Percentiles rank a stretch among this genome's conserved stretches.
Evolutionary conservation across 2,329 filamentous ascomycete species (phyloP).

Genomic region (Septoria linicola): DNA sequence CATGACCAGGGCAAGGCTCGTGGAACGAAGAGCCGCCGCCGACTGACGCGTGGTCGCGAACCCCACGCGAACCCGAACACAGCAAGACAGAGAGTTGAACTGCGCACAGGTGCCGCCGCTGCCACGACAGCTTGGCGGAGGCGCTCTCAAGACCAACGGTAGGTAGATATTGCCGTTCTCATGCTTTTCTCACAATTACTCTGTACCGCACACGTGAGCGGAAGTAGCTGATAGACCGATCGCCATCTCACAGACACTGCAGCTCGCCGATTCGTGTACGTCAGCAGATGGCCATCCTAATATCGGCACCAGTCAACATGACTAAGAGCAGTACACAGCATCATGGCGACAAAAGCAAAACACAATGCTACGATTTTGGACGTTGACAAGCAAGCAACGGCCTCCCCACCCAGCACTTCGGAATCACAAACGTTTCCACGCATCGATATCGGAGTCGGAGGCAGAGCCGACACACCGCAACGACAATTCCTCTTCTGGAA

Average conservation of each 20-base stretch:
- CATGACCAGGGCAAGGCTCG: background rate
- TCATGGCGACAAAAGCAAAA: background rate
- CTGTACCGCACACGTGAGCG: background rate
- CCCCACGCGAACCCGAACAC: background rate
- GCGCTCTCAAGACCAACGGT: no score
- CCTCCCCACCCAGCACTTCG: background rate
- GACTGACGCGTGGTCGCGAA: constrained; percentile 1
- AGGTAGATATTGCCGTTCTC: no score
- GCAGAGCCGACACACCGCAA: background rate
- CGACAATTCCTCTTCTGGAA: constrained; percentile 69
- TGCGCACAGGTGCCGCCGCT: background rate
- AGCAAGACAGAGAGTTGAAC: background rate
- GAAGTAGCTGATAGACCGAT: background rate
- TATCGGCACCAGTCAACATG: background rate
- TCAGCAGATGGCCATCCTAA: background rate
- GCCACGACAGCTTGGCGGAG: background rate
- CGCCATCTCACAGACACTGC: background rate
- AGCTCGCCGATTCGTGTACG: background rate
- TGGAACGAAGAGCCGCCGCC: background rate
- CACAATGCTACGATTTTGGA: background rate
- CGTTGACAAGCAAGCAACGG: background rate
- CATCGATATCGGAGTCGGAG: background rate
- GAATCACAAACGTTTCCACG: background rate
- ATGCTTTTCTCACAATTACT: background rate
- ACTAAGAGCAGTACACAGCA: background rate